These are phyloP conservation scores for Cucumis sativus DNA, from an alignment of 306 rosid genomes.

Conservation along the genomic window DNA sequence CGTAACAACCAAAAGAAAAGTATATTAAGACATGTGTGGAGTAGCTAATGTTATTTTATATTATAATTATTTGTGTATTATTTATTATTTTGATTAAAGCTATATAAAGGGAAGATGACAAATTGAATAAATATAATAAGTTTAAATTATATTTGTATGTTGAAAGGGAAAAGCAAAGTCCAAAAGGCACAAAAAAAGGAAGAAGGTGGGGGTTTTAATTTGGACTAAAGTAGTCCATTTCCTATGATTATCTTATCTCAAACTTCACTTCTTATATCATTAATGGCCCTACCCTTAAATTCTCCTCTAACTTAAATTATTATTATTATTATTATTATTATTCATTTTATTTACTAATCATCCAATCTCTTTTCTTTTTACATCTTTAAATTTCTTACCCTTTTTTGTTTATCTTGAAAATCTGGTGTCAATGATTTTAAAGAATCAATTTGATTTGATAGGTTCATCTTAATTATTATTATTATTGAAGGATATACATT, in stretches of 20 bases:
- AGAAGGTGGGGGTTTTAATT: neutral
- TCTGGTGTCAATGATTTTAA: neutral
- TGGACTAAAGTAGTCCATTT: neutral
- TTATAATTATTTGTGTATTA: neutral
- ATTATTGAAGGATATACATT: neutral
- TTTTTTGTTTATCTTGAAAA: neutral
- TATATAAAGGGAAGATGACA: neutral
- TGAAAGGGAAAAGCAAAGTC: neutral
- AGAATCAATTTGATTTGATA: neutral
- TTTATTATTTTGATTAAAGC: neutral
- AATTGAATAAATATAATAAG: neutral
- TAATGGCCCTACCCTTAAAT: neutral
- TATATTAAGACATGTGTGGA: no score
- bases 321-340: neutral
- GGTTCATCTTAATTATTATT: neutral
- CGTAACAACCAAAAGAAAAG: no score
- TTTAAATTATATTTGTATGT: neutral
- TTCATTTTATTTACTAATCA: neutral
- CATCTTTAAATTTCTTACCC: neutral
- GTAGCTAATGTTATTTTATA: neutral
- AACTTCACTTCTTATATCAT: slow-evolving; percentile 4
- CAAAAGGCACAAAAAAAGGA: neutral
- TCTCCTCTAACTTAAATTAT: neutral
- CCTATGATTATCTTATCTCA: slow-evolving; percentile 6
- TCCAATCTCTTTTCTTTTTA: neutral